Evolutionary conservation across 208 protist species (phyloP).

Genomic region (Trichomonas vaginalis): DNA sequence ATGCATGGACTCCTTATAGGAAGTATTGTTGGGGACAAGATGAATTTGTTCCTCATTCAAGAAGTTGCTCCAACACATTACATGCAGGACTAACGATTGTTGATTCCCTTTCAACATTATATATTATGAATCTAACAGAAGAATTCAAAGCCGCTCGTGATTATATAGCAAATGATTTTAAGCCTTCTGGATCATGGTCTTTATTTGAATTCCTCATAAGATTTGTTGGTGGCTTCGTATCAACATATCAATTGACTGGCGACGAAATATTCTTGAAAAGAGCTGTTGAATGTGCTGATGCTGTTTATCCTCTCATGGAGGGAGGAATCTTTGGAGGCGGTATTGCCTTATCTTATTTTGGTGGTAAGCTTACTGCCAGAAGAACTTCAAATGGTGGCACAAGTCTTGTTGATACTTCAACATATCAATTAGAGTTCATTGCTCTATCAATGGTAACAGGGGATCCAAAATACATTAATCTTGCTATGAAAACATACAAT

Average conservation of each 20-base stretch:
- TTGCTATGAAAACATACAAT: not conserved
- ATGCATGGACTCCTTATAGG: conserved; percentile 39
- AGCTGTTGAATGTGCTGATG: conserved; percentile 31
- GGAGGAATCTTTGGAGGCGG: conserved; percentile 2
- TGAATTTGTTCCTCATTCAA: conserved; percentile 48
- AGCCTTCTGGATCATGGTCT: not conserved
- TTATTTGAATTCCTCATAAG: conserved; percentile 62
- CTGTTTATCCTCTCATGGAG: conserved; percentile 32
- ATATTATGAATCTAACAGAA: conserved; percentile 34
- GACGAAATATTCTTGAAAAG: conserved; percentile 30
- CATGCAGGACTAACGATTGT: conserved; percentile 50
- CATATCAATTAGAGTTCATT: not conserved
- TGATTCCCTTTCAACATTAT: conserved; percentile 58
- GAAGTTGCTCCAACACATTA: conserved; percentile 20
- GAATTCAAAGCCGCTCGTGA: not conserved
- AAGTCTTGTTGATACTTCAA: not conserved
- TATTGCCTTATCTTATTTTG: not conserved
- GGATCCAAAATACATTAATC: not conserved
- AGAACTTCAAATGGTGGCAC: not conserved
- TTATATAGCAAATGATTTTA: not conserved
- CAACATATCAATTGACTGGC: conserved; percentile 40
- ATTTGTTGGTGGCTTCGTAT: conserved; percentile 51
- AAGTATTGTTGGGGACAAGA: conserved; percentile 53
- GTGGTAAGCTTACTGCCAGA: not conserved
- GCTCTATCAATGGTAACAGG: not conserved